Evolutionary conservation across 2,329 filamentous ascomycete species (phyloP).

Genomic region (Cladophialophora psammophila): DNA sequence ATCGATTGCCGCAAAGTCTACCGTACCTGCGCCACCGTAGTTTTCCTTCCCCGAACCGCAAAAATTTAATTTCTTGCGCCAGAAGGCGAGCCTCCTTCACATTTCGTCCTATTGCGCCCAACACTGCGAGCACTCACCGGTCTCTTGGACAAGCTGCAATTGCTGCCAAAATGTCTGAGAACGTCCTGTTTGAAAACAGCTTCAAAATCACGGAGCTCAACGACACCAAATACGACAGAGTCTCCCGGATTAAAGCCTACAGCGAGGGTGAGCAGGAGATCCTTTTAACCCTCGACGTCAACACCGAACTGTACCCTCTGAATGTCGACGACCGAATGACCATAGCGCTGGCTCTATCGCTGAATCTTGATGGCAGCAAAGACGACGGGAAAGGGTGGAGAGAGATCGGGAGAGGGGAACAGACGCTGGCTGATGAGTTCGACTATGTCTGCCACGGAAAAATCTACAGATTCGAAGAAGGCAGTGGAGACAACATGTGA

Average conservation of each 20-base stretch:
- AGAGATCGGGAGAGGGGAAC: constrained; percentile 67
- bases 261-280: constrained; percentile 69
- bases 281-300: constrained; percentile 86
- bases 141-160: not conserved
- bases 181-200: constrained; percentile 90
- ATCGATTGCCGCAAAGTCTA: constrained; percentile 10
- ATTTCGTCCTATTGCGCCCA: not conserved
- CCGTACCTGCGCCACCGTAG: constrained; percentile 13
- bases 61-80: not conserved
- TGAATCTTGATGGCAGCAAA: constrained; percentile 85
- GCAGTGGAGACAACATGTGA: constrained; percentile 83
- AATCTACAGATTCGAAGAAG: constrained; percentile 61
- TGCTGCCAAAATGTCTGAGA: constrained; percentile 73
- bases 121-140: not conserved
- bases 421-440: constrained; percentile 62
- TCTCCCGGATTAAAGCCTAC: constrained; percentile 77
- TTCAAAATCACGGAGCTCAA: constrained; percentile 84
- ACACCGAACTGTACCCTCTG: constrained; percentile 88
- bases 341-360: constrained; percentile 81
- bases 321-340: constrained; percentile 76
- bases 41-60: not conserved
- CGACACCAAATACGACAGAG: constrained; percentile 91
- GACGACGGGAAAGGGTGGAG: constrained; percentile 80
- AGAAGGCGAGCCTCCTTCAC: not conserved
- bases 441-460: constrained; percentile 62